Conservation (phyloP, 805 yeast species). For the Candida anglica region DNA sequence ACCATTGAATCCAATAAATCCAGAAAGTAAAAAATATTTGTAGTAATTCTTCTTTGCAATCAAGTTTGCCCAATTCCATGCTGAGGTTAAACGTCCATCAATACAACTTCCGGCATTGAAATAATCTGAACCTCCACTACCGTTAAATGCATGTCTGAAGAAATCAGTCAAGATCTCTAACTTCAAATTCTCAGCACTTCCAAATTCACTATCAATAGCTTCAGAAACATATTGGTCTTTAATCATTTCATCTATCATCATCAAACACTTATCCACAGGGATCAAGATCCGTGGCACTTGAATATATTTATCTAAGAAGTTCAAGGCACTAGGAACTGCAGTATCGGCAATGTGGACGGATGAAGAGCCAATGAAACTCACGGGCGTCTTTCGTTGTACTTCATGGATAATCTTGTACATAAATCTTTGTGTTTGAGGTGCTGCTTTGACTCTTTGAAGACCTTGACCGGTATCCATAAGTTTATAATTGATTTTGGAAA, state of each 20-base stretch:
- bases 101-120: conserved; percentile 83
- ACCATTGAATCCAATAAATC: conserved; percentile 76
- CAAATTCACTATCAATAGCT: conserved; percentile 59
- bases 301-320: conserved; percentile 73
- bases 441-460: conserved; percentile 67
- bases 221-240: conserved; percentile 44
- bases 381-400: conserved; percentile 57
- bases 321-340: conserved; percentile 79
- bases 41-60: conserved; percentile 63
- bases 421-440: conserved; percentile 63
- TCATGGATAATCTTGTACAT: conserved; percentile 69
- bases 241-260: conserved; percentile 50
- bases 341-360: conserved; percentile 81
- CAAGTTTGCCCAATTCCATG: conserved; percentile 80
- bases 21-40: conserved; percentile 58
- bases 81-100: conserved; percentile 76
- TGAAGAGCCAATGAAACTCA: conserved; percentile 73
- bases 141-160: conserved; percentile 62
- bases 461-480: conserved; percentile 79
- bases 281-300: conserved; percentile 76
- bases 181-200: conserved; percentile 50
- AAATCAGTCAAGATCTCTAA: conserved; percentile 46
- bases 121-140: conserved; percentile 81
- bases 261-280: conserved; percentile 61
- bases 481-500: conserved; percentile 51